Conservation (phyloP, 257 asterid genomes). For the Voacanga thouarsii region DNA sequence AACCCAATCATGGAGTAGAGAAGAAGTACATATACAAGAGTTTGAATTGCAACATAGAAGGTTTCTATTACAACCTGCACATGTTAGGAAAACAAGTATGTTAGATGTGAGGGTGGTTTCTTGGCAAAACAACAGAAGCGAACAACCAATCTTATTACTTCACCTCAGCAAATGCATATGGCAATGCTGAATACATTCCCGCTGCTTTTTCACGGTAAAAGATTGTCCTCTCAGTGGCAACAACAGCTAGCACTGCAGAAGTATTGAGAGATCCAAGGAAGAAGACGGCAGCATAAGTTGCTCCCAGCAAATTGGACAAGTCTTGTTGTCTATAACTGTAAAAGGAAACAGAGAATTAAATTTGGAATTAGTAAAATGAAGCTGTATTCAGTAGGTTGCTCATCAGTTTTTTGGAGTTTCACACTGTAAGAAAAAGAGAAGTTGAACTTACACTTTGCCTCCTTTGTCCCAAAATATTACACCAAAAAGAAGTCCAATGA, state of each 20-base stretch:
- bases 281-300: conserved; percentile 73
- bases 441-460: conserved; percentile 24
- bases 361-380: not conserved
- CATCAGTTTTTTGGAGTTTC: not conserved
- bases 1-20: conserved; percentile 80
- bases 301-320: conserved; percentile 69
- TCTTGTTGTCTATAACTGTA: conserved; percentile 67
- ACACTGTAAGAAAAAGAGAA: not conserved
- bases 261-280: conserved; percentile 79
- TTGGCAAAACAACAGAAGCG: not conserved
- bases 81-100: not conserved
- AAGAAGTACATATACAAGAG: conserved; percentile 48
- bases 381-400: not conserved
- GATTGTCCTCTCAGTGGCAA: conserved; percentile 64
- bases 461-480: conserved; percentile 47
- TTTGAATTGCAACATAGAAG: conserved; percentile 66
- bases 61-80: conserved; percentile 73
- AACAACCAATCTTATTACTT: not conserved
- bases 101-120: not conserved
- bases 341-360: not conserved
- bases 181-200: conserved; percentile 83
- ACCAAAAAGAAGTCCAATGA: conserved; percentile 45
- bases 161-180: conserved; percentile 86
- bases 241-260: conserved; percentile 64
- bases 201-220: conserved; percentile 89